Conservation (phyloP, 345 rosid species). For the Salix brachista region DNA sequence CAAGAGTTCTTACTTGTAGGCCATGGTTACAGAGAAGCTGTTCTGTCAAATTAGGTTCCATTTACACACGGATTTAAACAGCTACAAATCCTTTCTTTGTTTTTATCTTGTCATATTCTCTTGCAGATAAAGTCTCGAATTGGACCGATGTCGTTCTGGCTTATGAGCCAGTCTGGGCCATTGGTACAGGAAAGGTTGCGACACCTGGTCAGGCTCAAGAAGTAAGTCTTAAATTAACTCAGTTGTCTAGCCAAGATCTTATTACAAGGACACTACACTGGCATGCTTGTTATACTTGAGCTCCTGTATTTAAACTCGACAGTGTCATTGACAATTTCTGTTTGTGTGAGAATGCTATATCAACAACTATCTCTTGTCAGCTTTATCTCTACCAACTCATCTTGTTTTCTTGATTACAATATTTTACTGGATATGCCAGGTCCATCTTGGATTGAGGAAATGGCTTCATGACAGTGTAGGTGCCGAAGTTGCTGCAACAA, state of each 20-base stretch:
- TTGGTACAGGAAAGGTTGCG: slow-evolving; percentile 82
- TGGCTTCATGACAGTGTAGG: slow-evolving; percentile 58
- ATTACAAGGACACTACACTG: neutral
- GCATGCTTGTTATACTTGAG: neutral
- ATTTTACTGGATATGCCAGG: slow-evolving; percentile 29
- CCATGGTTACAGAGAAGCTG: neutral
- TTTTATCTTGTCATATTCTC: neutral
- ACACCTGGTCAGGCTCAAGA: slow-evolving; percentile 77
- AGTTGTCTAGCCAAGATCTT: neutral
- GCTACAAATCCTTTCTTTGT: neutral
- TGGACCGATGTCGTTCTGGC: slow-evolving; percentile 67
- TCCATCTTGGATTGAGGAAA: slow-evolving; percentile 60
- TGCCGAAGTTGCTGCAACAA: slow-evolving; percentile 52
- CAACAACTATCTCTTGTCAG: neutral
- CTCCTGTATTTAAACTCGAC: neutral
- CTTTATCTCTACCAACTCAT: neutral
- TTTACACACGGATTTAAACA: neutral
- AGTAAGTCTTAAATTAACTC: slow-evolving; percentile 27
- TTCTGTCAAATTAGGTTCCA: too few relatives aligned
- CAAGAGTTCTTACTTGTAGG: neutral
- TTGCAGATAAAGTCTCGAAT: slow-evolving; percentile 45
- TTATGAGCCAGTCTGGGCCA: slow-evolving; percentile 86
- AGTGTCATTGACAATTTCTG: neutral
- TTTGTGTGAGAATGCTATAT: neutral
- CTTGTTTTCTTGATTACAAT: neutral